Conservation (phyloP, 495 filamentous ascomycete genomes). For the Viridothelium virens region DNA sequence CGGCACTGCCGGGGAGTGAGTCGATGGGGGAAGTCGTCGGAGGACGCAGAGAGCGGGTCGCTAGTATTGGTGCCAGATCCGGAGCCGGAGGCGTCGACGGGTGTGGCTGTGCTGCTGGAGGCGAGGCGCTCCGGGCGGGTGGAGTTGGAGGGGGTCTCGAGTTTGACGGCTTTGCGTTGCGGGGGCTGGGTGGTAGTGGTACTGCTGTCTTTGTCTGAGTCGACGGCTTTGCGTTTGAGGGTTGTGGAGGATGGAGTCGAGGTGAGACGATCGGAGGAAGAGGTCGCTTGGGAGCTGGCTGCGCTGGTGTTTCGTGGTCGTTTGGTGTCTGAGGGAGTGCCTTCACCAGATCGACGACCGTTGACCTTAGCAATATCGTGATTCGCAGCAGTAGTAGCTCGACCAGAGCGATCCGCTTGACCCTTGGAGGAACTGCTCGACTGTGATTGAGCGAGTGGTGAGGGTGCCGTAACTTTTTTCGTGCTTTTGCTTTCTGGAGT, state of each 20-base stretch:
- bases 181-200: not conserved
- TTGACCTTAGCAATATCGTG: slow-evolving; percentile 3
- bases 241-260: not conserved
- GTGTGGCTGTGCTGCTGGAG: not conserved
- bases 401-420: not conserved
- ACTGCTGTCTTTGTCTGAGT: not conserved
- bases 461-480: slow-evolving; percentile 13
- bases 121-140: not conserved
- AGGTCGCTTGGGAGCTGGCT: slow-evolving; percentile 7
- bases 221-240: slow-evolving; percentile 5
- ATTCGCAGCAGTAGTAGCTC: not conserved
- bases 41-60: not conserved
- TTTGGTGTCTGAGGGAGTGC: slow-evolving; percentile 2
- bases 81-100: not conserved
- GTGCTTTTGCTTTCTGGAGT: slow-evolving; percentile 14
- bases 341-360: not conserved
- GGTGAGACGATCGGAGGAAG: not conserved
- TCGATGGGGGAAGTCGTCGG: not conserved
- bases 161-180: not conserved
- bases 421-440: not conserved
- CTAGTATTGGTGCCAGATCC: not conserved
- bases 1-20: not conserved
- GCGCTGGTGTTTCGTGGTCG: not conserved
- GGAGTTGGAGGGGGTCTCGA: not conserved
- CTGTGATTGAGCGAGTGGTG: not conserved